phyloP scores from a whole-genome alignment of 441 rosid species.

The Flueggea neowawraea region DNA sequence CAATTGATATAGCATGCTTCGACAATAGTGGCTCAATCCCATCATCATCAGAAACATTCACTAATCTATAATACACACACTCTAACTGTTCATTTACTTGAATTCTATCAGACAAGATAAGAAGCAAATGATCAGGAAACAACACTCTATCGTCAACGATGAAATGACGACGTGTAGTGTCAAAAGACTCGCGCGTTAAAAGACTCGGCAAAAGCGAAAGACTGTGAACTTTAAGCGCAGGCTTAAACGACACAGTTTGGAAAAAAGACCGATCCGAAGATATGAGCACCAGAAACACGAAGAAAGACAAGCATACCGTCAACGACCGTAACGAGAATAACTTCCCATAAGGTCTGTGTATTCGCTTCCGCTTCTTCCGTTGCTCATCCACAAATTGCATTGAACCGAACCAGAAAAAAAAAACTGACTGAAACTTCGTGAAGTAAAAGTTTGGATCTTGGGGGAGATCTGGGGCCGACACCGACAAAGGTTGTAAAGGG shows the following conservation, averaged over 20 bases:
- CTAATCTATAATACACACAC: conserved; percentile 50
- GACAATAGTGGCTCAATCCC: conserved; percentile 18
- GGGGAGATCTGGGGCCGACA: too few relatives aligned
- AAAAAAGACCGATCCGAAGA: conserved; percentile 54
- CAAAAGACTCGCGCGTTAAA: conserved; percentile 38
- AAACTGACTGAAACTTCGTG: too few relatives aligned
- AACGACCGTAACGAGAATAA: conserved; percentile 53
- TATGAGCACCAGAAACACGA: conserved; percentile 56
- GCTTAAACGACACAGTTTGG: conserved; percentile 49
- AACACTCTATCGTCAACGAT: conserved; percentile 52
- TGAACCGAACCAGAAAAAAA: too few relatives aligned
- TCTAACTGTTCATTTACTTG: conserved; percentile 29
- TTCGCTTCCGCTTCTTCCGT: conserved; percentile 76
- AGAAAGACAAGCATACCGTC: conserved; percentile 50
- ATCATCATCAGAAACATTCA: conserved; percentile 10
- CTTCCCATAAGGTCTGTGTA: conserved; percentile 30
- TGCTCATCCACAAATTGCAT: conserved; percentile 54
- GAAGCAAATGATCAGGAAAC: conserved; percentile 72
- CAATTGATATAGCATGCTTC: conserved; percentile 46
- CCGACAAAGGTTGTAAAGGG: too few relatives aligned
- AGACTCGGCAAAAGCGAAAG: conserved; percentile 47
- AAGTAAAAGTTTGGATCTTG: too few relatives aligned
- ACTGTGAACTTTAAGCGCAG: conserved; percentile 52
- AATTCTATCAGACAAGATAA: conserved; percentile 42
- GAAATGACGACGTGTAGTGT: conserved; percentile 21